phyloP scores from a whole-genome alignment of 2,329 filamentous ascomycete genomes.

The Paraphoma sp. region DNA sequence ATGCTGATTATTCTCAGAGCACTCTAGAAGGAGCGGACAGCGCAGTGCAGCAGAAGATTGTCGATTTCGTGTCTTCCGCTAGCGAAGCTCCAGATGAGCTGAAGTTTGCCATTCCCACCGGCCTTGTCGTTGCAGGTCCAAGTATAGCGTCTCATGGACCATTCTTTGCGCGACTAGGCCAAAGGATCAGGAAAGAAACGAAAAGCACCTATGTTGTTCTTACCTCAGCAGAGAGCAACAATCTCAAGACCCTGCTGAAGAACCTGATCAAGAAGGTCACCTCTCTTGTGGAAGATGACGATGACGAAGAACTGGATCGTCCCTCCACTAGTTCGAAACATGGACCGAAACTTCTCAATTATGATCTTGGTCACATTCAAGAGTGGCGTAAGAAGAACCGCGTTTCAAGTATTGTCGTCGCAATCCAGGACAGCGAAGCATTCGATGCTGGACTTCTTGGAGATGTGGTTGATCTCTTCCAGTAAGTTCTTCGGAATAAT shows the following conservation, averaged over 20 bases:
- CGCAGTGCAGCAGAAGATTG: slow-evolving; percentile 47
- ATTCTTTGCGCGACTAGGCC: slow-evolving; percentile 73
- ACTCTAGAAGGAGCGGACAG: slow-evolving; percentile 50
- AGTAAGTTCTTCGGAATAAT: slow-evolving; percentile 55
- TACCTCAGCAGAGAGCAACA: slow-evolving; percentile 73
- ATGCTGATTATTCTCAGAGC: slow-evolving; percentile 21
- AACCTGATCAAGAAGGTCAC: slow-evolving; percentile 74
- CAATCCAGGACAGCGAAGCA: slow-evolving; percentile 82
- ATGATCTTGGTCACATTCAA: slow-evolving; percentile 76
- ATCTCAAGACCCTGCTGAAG: slow-evolving; percentile 75
- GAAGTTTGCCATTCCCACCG: slow-evolving; percentile 66
- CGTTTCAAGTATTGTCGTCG: slow-evolving; percentile 69
- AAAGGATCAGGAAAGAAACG: slow-evolving; percentile 49
- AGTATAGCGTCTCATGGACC: slow-evolving; percentile 78
- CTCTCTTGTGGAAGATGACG: slow-evolving; percentile 63
- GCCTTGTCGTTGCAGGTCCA: slow-evolving; percentile 78
- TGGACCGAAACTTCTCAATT: slow-evolving; percentile 73
- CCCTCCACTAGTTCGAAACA: slow-evolving; percentile 41
- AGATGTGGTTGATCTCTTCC: slow-evolving; percentile 72
- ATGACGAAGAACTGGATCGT: slow-evolving; percentile 46
- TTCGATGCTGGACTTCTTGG: slow-evolving; percentile 77
- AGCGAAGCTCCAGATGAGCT: slow-evolving; percentile 23
- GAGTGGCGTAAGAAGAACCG: slow-evolving; percentile 63
- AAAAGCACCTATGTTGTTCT: slow-evolving; percentile 68
- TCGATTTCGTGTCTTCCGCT: slow-evolving; percentile 47